phyloP scores from a whole-genome alignment of 2,329 filamentous ascomycete species.

The Aspergillus sp. region DNA sequence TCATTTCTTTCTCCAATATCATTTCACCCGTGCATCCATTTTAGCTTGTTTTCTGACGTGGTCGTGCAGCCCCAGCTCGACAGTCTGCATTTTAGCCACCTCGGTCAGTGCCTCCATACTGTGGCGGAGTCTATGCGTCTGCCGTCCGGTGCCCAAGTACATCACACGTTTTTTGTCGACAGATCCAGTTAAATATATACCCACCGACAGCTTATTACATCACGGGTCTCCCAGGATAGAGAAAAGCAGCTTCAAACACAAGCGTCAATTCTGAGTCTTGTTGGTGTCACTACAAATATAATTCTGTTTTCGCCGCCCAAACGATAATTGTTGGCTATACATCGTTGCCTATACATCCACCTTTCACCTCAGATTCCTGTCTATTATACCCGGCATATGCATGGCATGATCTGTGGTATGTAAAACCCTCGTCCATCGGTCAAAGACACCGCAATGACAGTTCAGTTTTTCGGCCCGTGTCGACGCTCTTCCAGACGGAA shows the following conservation, averaged over 20 bases:
- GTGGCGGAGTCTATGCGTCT: conserved; percentile 40
- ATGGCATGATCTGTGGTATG: neutral
- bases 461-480: conserved; percentile 5
- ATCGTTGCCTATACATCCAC: too few relatives aligned
- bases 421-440: neutral
- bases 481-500: conserved; percentile 17
- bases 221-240: conserved; percentile 6
- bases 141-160: conserved; percentile 14
- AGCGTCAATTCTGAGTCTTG: neutral
- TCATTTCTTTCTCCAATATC: conserved; percentile 1
- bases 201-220: conserved; percentile 2
- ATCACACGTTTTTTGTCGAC: neutral
- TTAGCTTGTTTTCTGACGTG: conserved; percentile 31
- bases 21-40: conserved; percentile 1
- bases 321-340: too few relatives aligned
- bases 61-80: conserved; percentile 22
- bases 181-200: neutral
- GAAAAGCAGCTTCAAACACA: neutral
- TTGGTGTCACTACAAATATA: too few relatives aligned
- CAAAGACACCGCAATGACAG: neutral
- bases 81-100: conserved; percentile 22
- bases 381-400: too few relatives aligned
- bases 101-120: conserved; percentile 23
- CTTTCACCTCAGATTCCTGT: too few relatives aligned
- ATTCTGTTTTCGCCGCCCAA: too few relatives aligned